phyloP scores from a whole-genome alignment of 257 asterid species.

The Cordia subcordata region DNA sequence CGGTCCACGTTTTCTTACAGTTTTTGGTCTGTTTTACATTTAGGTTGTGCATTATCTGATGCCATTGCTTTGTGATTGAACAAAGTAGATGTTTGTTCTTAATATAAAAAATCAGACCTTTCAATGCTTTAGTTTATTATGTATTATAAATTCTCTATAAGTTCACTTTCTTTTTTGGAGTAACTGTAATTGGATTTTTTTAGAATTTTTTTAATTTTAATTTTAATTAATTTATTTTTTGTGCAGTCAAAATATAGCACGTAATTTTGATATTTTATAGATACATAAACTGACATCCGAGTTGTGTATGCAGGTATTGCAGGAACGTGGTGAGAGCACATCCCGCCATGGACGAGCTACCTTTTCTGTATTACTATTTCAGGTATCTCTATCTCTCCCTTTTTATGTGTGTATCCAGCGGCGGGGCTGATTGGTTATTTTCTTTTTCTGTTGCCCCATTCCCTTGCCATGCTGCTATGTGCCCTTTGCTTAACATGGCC shows the following conservation, averaged over 20 bases:
- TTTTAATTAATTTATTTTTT: too few species aligned
- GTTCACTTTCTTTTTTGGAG: too few species aligned
- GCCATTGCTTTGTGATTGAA: too few species aligned
- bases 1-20: too few species aligned
- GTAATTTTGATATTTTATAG: conserved; percentile 1
- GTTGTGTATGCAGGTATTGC: conserved; percentile 74
- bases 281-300: conserved; percentile 21
- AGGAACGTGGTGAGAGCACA: conserved; percentile 99
- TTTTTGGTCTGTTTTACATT: too few species aligned
- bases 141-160: too few species aligned
- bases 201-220: too few species aligned
- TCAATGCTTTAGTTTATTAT: too few species aligned
- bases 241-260: not conserved
- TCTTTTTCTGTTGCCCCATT: conserved; percentile 2
- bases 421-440: not conserved
- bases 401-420: not conserved
- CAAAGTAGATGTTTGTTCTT: too few species aligned
- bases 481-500: not conserved
- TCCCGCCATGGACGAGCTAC: conserved; percentile 99
- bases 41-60: too few species aligned
- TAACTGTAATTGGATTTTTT: too few species aligned
- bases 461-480: not conserved
- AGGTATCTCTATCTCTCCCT: conserved; percentile 42
- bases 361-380: conserved; percentile 94
- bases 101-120: too few species aligned